Conservation (phyloP, 306 rosid genomes). For the Phaseolus lunatus region DNA sequence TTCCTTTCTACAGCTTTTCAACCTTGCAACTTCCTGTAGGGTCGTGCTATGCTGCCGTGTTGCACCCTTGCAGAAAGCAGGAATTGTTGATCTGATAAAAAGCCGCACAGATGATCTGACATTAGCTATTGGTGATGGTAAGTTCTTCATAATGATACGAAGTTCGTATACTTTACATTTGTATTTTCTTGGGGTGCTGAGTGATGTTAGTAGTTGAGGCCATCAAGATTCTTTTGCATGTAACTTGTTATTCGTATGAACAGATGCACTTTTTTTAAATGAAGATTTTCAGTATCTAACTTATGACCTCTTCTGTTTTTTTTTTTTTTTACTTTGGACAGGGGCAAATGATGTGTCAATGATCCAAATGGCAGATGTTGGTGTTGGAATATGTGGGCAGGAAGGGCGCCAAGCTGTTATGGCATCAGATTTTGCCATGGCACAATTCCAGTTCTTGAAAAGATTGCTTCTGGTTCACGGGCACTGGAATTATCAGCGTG, state of each 20-base stretch:
- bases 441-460: constrained; percentile 78
- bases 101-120: constrained; percentile 85
- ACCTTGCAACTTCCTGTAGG: constrained; percentile 75
- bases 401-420: constrained; percentile 98
- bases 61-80: constrained; percentile 93
- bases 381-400: constrained; percentile 92
- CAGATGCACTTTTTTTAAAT: constrained; percentile 26
- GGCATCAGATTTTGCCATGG: constrained; percentile 98
- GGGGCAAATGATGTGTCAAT: constrained; percentile 95
- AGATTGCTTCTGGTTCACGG: constrained; percentile 86
- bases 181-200: neutral
- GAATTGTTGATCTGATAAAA: constrained; percentile 84
- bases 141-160: constrained; percentile 20
- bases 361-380: constrained; percentile 99
- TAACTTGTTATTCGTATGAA: neutral
- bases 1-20: constrained; percentile 73
- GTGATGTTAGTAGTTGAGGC: constrained; percentile 3
- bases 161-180: constrained; percentile 6
- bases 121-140: constrained; percentile 51
- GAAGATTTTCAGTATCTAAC: constrained; percentile 8
- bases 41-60: constrained; percentile 94
- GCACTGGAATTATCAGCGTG: constrained; percentile 93
- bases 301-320: constrained; percentile 22
- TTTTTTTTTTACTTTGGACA: constrained; percentile 31
- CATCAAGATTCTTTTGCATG: constrained; percentile 15